A percentile compares a stretch with the other conserved stretches of the same genome.
Evolutionary conservation across 2,329 filamentous ascomycete genomes (phyloP).

Genomic region (Calonectria crousiana): DNA sequence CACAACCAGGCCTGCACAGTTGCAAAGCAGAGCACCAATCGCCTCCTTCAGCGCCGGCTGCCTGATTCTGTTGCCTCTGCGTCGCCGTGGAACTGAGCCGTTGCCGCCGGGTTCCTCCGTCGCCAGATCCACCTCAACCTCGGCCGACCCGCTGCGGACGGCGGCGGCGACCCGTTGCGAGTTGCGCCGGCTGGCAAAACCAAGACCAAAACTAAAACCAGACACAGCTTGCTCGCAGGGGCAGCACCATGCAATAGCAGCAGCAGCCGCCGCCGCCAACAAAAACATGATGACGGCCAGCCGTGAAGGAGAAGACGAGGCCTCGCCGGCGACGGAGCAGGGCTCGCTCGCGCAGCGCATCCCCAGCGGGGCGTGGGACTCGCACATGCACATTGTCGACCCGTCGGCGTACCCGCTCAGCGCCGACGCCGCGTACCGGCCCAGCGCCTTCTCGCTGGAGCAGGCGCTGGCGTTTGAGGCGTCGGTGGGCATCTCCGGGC

Average conservation of each 20-base stretch:
- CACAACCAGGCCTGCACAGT: background rate
- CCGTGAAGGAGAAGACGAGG: background rate
- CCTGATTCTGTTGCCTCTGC: background rate
- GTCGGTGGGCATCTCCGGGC: constrained; percentile 63
- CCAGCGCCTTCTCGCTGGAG: constrained; percentile 60
- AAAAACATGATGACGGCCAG: constrained; percentile 11
- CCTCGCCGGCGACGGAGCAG: background rate
- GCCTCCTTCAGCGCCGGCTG: background rate
- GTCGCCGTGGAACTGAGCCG: background rate
- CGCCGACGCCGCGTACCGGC: constrained; percentile 63
- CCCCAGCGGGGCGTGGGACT: constrained; percentile 66
- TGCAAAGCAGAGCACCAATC: background rate
- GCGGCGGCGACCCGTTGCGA: background rate
- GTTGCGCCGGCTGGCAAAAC: background rate
- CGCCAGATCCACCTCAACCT: constrained; percentile 14
- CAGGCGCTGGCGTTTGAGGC: constrained; percentile 65
- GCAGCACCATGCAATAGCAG: constrained; percentile 16
- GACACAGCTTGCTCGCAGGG: background rate
- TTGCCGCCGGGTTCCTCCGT: background rate
- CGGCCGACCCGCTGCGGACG: constrained; percentile 2
- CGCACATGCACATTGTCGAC: constrained; percentile 74
- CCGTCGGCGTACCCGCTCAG: constrained; percentile 62
- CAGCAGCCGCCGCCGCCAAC: background rate
- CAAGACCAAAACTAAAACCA: background rate
- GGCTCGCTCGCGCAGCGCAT: constrained; percentile 42